Conservation (phyloP, 78 protist species). For the Isochrysis galbana region DNA sequence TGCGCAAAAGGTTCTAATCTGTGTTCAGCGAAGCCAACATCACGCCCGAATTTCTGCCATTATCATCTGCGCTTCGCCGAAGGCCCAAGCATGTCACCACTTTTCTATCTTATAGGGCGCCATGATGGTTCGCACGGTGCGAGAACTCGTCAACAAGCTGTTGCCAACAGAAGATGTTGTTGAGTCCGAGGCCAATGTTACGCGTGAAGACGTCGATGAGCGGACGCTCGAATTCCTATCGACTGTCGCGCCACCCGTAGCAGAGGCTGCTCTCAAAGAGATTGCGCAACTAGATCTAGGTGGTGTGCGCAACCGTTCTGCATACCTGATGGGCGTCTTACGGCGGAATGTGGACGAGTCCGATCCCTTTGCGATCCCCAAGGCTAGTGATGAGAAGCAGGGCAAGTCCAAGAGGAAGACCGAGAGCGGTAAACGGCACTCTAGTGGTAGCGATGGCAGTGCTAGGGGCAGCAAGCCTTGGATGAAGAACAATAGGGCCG, state of each 20-base stretch:
- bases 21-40: too few relatives aligned
- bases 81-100: too few relatives aligned
- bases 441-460: background rate
- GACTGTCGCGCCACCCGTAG: background rate
- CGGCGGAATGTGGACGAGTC: background rate
- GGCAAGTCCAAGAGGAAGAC: background rate
- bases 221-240: background rate
- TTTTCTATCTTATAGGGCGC: too few relatives aligned
- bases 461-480: background rate
- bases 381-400: too few relatives aligned
- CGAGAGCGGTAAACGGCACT: background rate
- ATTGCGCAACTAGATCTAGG: too few relatives aligned
- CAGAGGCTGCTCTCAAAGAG: background rate
- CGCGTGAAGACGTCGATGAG: background rate
- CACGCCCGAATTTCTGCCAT: too few relatives aligned
- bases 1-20: too few relatives aligned
- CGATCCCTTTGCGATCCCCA: background rate
- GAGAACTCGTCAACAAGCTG: background rate
- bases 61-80: too few relatives aligned
- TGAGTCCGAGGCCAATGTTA: background rate
- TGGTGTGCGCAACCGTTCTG: background rate
- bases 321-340: constrained; percentile 23
- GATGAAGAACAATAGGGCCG: background rate
- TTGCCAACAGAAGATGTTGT: background rate
- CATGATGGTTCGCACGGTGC: too few relatives aligned